A percentile compares a stretch with the other conserved stretches of the same genome.
These are phyloP conservation scores for Platismatia glauca DNA, from an alignment of 495 filamentous ascomycete species.

Conservation along the genomic window DNA sequence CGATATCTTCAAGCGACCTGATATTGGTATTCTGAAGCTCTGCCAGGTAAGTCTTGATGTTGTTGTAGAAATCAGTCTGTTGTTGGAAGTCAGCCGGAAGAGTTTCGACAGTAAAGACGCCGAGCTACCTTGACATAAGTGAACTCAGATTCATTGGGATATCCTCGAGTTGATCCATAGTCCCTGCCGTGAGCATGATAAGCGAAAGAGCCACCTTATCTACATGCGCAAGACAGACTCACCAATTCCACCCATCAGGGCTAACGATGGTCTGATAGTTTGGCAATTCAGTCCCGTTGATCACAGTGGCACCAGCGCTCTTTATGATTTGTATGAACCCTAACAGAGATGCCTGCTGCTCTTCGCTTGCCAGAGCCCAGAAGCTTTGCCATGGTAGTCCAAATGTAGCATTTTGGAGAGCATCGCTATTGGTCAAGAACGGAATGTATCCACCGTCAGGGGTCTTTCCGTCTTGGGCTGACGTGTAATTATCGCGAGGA, in stretches of 20 bases:
- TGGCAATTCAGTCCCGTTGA: slow-evolving; percentile 63
- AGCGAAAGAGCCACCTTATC: neutral
- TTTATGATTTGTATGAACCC: slow-evolving; percentile 46
- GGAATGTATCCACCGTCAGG: slow-evolving; percentile 47
- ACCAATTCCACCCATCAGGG: slow-evolving; percentile 61
- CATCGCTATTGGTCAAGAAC: slow-evolving; percentile 43
- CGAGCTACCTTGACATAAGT: slow-evolving; percentile 47
- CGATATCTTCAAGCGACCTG: slow-evolving; percentile 55
- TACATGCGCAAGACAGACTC: neutral
- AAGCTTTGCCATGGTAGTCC: slow-evolving; percentile 63
- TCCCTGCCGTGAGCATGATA: slow-evolving; percentile 29
- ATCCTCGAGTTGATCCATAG: slow-evolving; percentile 53
- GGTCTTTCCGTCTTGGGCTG: slow-evolving; percentile 44
- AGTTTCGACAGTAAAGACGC: no score
- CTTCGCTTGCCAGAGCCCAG: slow-evolving; percentile 49
- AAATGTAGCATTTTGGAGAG: slow-evolving; percentile 53
- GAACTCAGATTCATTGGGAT: slow-evolving; percentile 61
- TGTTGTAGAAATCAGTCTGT: slow-evolving; percentile 68
- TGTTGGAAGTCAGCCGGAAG: no score
- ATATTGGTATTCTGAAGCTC: slow-evolving; percentile 57
- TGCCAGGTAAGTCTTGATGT: slow-evolving; percentile 55
- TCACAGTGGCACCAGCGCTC: slow-evolving; percentile 53
- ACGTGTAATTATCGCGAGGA: slow-evolving; percentile 49
- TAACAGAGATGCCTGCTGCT: slow-evolving; percentile 45
- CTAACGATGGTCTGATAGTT: slow-evolving; percentile 50